phyloP scores from a whole-genome alignment of 2,329 filamentous ascomycete species.

The Ophiostoma fasciatum region DNA sequence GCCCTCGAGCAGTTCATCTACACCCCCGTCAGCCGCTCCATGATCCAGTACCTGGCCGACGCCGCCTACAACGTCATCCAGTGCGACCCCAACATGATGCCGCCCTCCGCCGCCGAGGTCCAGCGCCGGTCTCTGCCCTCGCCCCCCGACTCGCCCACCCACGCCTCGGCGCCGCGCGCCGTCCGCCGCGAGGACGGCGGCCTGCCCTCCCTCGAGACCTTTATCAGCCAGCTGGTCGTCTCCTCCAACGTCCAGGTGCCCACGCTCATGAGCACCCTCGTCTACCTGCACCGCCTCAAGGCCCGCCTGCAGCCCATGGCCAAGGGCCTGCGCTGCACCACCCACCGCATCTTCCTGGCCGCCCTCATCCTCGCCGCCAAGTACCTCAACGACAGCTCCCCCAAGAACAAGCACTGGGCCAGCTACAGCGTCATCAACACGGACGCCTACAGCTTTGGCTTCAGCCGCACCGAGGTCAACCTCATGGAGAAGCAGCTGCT shows the following conservation, averaged over 20 bases:
- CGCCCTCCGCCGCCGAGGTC: conserved; percentile 20
- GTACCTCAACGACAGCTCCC: conserved; percentile 96
- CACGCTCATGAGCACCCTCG: conserved; percentile 90
- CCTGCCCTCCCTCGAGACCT: conserved; percentile 72
- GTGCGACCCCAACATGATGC: conserved; percentile 52
- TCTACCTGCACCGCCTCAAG: conserved; percentile 79
- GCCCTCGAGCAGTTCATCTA: conserved; percentile 73
- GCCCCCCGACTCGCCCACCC: conserved; percentile 25
- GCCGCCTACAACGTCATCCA: conserved; percentile 67
- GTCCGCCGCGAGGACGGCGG: conserved; percentile 32
- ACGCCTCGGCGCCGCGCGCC: conserved; percentile 28
- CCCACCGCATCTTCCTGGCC: conserved; percentile 93
- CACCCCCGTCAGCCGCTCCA: conserved; percentile 56
- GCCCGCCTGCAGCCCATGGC: conserved; percentile 80
- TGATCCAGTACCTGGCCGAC: conserved; percentile 63
- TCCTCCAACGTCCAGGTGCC: conserved; percentile 94
- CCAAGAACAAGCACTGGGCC: conserved; percentile 99
- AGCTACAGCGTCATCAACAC: conserved; percentile 72
- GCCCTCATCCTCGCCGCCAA: conserved; percentile 78
- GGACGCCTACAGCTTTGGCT: conserved; percentile 57
- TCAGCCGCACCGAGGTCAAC: conserved; percentile 92
- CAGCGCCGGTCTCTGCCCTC: conserved; percentile 22
- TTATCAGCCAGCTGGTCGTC: conserved; percentile 82
- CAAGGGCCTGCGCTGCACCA: conserved; percentile 90
- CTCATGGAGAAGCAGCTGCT: conserved; percentile 98